Evolutionary conservation across 202 grass and related monocot genomes (phyloP).

Genomic region (Hordeum pubiflorum): DNA sequence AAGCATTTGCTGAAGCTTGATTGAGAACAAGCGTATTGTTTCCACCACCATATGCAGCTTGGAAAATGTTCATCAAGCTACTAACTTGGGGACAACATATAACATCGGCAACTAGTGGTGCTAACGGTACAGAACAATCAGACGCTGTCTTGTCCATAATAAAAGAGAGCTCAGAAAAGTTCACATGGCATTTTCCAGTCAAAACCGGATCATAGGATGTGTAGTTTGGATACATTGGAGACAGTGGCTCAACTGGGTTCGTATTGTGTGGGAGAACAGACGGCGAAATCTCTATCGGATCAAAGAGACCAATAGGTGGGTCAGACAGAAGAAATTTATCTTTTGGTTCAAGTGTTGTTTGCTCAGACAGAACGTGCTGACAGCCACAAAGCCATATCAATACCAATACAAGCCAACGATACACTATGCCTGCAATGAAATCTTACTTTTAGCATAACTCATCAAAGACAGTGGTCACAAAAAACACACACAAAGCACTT

Average conservation of each 20-base stretch:
- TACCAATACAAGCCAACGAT: slow-evolving; percentile 47
- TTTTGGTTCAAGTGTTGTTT: slow-evolving; percentile 56
- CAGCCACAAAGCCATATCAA: slow-evolving; percentile 52
- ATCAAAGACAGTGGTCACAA: slow-evolving; percentile 1
- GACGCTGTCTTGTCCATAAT: slow-evolving; percentile 72
- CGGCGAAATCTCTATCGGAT: slow-evolving; percentile 89
- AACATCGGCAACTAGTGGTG: slow-evolving; percentile 76
- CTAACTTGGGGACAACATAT: slow-evolving; percentile 98
- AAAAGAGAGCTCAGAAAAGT: slow-evolving; percentile 65
- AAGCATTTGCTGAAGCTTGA: slow-evolving; percentile 64
- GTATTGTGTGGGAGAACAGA: slow-evolving; percentile 63
- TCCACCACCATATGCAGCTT: slow-evolving; percentile 59
- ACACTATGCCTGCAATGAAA: slow-evolving; percentile 57
- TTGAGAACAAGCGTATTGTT: slow-evolving; percentile 61
- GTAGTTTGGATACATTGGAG: slow-evolving; percentile 86
- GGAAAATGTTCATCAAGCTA: slow-evolving; percentile 93
- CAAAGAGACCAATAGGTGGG: slow-evolving; percentile 84
- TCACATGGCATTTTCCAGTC: slow-evolving; percentile 78
- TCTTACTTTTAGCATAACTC: slow-evolving; percentile 30
- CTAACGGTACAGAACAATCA: slow-evolving; percentile 82
- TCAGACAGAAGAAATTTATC: slow-evolving; percentile 86
- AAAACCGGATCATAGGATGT: slow-evolving; percentile 76
- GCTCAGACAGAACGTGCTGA: slow-evolving; percentile 50
- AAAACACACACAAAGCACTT: slow-evolving; percentile 6
- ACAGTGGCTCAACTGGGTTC: slow-evolving; percentile 65